These are phyloP conservation scores for Backusella westeae DNA, from an alignment of 192 early-diverging fungal species.

Conservation along the genomic window DNA sequence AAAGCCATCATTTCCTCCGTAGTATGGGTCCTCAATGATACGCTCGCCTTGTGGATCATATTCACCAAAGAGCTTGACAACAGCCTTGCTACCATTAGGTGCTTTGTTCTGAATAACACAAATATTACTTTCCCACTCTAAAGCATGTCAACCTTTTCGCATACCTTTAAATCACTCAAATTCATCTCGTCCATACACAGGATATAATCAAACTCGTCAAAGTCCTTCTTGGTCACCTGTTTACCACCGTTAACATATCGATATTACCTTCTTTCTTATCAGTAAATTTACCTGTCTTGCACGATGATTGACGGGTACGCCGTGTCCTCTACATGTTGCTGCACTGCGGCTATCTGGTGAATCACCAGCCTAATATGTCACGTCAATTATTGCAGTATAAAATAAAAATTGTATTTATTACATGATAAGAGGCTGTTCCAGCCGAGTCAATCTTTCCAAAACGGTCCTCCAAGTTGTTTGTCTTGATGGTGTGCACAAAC, in stretches of 20 bases:
- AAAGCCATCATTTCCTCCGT: slow-evolving; percentile 70
- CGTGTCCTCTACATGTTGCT: slow-evolving; percentile 64
- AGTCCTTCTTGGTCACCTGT: slow-evolving; percentile 55
- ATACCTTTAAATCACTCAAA: slow-evolving; percentile 55
- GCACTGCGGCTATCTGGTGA: slow-evolving; percentile 69
- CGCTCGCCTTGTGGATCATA: slow-evolving; percentile 71
- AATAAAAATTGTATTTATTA: slow-evolving; percentile 10
- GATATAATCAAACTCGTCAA: slow-evolving; percentile 76
- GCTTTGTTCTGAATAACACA: slow-evolving; percentile 7
- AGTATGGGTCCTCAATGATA: slow-evolving; percentile 78
- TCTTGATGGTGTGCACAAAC: slow-evolving; percentile 69
- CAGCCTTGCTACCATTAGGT: slow-evolving; percentile 31
- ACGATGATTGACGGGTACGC: slow-evolving; percentile 70
- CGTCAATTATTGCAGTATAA: no score
- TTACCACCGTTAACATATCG: no score
- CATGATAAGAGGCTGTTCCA: slow-evolving; percentile 85
- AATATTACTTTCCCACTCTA: not conserved
- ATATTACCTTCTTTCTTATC: no score
- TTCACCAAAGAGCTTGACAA: slow-evolving; percentile 72
- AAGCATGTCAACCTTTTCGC: not conserved
- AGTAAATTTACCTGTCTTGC: slow-evolving; percentile 61
- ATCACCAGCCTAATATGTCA: slow-evolving; percentile 47
- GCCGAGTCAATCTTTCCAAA: slow-evolving; percentile 80
- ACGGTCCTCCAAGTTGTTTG: slow-evolving; percentile 45
- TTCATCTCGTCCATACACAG: slow-evolving; percentile 92